A percentile compares a stretch with the other conserved stretches of the same genome.
phyloP scores from a whole-genome alignment of 768 basidiomycete species.

The Leccinellum luteum region DNA sequence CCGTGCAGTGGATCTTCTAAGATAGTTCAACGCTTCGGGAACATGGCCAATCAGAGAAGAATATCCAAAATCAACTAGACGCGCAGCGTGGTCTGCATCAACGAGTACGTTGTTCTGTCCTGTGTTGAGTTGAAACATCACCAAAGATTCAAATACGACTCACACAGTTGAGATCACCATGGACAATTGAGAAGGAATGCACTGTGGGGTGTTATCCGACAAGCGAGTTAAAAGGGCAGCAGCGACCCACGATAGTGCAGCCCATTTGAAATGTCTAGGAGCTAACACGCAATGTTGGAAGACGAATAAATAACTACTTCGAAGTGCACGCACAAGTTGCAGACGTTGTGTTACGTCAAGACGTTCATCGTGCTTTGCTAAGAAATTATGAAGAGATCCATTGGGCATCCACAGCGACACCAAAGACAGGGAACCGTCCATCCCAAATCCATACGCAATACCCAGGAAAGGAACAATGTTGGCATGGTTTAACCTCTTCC shows the following conservation, averaged over 20 bases:
- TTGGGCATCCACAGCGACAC: too few relatives aligned
- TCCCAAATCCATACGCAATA: too few relatives aligned
- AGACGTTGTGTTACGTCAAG: too few relatives aligned
- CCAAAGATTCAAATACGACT: background rate
- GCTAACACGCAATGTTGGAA: background rate
- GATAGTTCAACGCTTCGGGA: constrained; percentile 7
- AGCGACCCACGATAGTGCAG: background rate
- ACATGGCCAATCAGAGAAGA: constrained; percentile 20
- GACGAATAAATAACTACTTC: background rate
- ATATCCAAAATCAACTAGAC: constrained; percentile 43
- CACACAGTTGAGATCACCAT: constrained; percentile 11
- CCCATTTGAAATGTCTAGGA: background rate
- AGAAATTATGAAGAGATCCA: too few relatives aligned
- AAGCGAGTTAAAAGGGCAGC: background rate
- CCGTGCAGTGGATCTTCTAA: constrained; percentile 27
- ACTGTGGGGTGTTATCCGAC: background rate
- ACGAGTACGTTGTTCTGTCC: constrained; percentile 16
- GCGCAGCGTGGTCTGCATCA: constrained; percentile 29
- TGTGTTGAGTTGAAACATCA: background rate
- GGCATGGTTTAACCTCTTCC: too few relatives aligned
- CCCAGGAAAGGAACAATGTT: too few relatives aligned
- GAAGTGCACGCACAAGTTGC: too few relatives aligned
- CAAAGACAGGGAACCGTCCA: too few relatives aligned
- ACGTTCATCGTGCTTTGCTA: too few relatives aligned
- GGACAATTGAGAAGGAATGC: constrained; percentile 6